Evolutionary conservation across 2,329 filamentous ascomycete genomes (phyloP), one percentile per base, ranked within the genome.

Genomic region (Rutstroemia sp.): DNA sequence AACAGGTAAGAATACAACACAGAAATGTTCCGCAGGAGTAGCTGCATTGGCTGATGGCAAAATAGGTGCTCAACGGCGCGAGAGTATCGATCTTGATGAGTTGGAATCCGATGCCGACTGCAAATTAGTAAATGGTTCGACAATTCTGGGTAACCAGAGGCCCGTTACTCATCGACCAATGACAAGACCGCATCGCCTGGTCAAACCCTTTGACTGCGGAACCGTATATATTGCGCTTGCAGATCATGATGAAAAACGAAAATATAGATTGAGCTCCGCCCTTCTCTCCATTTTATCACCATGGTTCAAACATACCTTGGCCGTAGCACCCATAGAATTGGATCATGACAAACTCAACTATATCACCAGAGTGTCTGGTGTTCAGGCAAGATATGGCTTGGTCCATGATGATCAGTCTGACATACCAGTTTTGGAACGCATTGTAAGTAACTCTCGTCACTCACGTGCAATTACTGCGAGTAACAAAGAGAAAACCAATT

Each of bases 291-390:
- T 38, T 47, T 42, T 23, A 19, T 56, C 54, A 2, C 6, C 21
- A 3, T 56, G 54, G 54, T 55, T 55, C 12, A 2, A 0, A 14
- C 3, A 7, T n/a, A 25, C 30, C 30, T 7, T 18, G 23, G 3
- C 5, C 3, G 8, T 1, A 4, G 1, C 5, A 5, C 2, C 25
- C 16, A 1, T 16, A 10, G 53, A 55, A 37, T 2, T 41, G 9
- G 12, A 38, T 25, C 1, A 18, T 6, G 5, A 14, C 9, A 0
- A n/a, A n/a, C 23, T 23, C 19, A 30, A 42, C 6, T 0, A 0
- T 2, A 2, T 51, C 12, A 18, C 27, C 10, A 0, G 0, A 3
- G 3, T 16, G 0, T 18, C 14, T 10, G 47, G 23, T 12, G 46
- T 56, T 7, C 10, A 23, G 9, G 44, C 14, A 23, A 41, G 54